Percentiles rank a stretch among this genome's conserved stretches.
Conservation (phyloP, 768 basidiomycete genomes). For the Pleurotus djamor region DNA sequence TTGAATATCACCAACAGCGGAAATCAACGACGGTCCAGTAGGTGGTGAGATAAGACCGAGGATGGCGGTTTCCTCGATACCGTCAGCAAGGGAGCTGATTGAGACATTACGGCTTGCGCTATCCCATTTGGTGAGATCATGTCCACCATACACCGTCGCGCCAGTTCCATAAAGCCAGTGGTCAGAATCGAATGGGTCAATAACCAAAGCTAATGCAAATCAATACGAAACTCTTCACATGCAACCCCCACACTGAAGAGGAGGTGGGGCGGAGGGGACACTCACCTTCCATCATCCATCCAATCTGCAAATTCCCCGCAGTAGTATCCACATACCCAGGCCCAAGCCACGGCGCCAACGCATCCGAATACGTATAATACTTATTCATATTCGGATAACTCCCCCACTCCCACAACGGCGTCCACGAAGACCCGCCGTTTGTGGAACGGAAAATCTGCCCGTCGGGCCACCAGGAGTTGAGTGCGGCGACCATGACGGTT, state of each 20-base stretch:
- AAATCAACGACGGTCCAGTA: conserved; percentile 30
- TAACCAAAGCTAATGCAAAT: conserved; percentile 27
- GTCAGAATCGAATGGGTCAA: conserved; percentile 43
- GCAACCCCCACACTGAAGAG: no score
- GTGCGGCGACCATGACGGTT: conserved; percentile 66
- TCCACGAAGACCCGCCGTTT: conserved; percentile 37
- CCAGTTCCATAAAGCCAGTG: conserved; percentile 48
- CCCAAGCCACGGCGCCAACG: conserved; percentile 38
- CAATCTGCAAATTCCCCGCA: conserved; percentile 26
- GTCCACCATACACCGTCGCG: conserved; percentile 38
- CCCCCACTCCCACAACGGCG: conserved; percentile 34
- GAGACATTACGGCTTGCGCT: conserved; percentile 32
- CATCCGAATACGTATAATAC: conserved; percentile 34
- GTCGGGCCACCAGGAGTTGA: conserved; percentile 66
- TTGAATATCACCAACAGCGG: conserved; percentile 31
- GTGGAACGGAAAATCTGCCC: conserved; percentile 64
- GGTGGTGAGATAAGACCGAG: conserved; percentile 39
- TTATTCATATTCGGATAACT: conserved; percentile 26
- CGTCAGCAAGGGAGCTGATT: conserved; percentile 37
- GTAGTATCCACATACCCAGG: conserved; percentile 21
- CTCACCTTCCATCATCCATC: conserved; percentile 46
- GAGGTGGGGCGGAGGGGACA: no score
- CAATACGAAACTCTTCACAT: no score
- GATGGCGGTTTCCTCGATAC: conserved; percentile 38
- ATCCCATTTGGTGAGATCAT: conserved; percentile 38